Conservation (phyloP, 805 yeast genomes). For the Yarrowia keelungensis region DNA sequence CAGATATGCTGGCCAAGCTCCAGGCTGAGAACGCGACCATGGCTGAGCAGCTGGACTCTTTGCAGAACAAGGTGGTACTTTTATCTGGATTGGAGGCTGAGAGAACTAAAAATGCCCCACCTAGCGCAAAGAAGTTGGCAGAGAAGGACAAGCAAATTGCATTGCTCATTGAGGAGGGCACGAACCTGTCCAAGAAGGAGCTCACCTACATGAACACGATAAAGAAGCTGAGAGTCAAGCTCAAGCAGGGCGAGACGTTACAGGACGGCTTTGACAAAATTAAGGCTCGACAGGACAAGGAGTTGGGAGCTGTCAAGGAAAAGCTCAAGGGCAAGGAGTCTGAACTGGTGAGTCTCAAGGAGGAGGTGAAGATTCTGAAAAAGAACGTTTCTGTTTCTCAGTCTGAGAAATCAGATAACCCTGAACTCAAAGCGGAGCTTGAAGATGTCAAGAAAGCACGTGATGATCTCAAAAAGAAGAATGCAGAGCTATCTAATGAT, state of each 20-base stretch:
- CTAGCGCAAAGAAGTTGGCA: slow-evolving; percentile 48
- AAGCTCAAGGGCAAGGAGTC: slow-evolving; percentile 41
- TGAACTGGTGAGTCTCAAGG: slow-evolving; percentile 46
- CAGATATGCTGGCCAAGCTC: slow-evolving; percentile 10
- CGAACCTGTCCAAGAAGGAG: slow-evolving; percentile 72
- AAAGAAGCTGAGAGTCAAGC: slow-evolving; percentile 63
- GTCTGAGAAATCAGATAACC: slow-evolving; percentile 44
- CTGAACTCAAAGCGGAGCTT: slow-evolving; percentile 47
- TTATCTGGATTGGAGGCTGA: slow-evolving; percentile 46
- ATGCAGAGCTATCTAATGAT: slow-evolving; percentile 5
- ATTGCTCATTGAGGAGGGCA: slow-evolving; percentile 77
- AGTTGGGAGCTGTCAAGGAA: slow-evolving; percentile 53
- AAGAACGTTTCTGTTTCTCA: slow-evolving; percentile 40
- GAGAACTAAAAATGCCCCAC: slow-evolving; percentile 40
- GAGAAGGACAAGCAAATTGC: slow-evolving; percentile 68
- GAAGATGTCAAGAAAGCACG: slow-evolving; percentile 46
- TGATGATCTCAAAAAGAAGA: slow-evolving; percentile 47
- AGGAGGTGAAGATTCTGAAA: slow-evolving; percentile 41
- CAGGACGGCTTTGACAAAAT: slow-evolving; percentile 48
- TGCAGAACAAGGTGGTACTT: slow-evolving; percentile 48
- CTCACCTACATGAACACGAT: slow-evolving; percentile 69
- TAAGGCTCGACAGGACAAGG: slow-evolving; percentile 50
- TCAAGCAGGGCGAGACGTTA: slow-evolving; percentile 51
- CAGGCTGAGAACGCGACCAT: not conserved
- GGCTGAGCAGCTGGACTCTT: slow-evolving; percentile 42